Evolutionary conservation across 2,329 filamentous ascomycete genomes (phyloP).

Genomic region (Hymenoscyphus fraxineus): DNA sequence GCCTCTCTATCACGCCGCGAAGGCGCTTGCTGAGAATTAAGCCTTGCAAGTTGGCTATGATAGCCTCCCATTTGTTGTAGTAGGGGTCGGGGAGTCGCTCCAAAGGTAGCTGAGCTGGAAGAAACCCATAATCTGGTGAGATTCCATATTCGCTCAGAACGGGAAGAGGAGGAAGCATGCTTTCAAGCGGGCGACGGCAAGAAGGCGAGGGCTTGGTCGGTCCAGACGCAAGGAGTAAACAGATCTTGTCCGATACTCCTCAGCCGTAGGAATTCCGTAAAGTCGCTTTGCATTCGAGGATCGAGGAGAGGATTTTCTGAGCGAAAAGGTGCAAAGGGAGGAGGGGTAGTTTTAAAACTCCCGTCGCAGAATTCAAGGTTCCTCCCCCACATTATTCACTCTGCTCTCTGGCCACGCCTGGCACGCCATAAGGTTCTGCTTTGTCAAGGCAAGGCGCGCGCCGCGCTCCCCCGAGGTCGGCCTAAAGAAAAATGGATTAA

Average conservation of each 20-base stretch:
- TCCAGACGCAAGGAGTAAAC: slow-evolving; percentile 65
- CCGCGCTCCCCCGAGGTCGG: neutral
- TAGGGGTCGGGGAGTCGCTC: slow-evolving; percentile 80
- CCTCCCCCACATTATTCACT: neutral
- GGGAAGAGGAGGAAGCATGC: slow-evolving; percentile 57
- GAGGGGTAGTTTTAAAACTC: neutral
- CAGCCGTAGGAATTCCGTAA: slow-evolving; percentile 45
- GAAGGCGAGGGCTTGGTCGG: slow-evolving; percentile 16
- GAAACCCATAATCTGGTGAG: slow-evolving; percentile 76
- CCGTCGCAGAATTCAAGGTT: neutral
- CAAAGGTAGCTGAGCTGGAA: slow-evolving; percentile 77
- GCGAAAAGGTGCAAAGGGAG: neutral
- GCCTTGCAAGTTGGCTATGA: slow-evolving; percentile 80
- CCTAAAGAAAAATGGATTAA: slow-evolving; percentile 6
- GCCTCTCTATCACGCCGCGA: slow-evolving; percentile 70
- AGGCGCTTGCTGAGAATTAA: slow-evolving; percentile 82
- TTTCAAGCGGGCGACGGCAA: slow-evolving; percentile 15
- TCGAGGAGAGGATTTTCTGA: neutral
- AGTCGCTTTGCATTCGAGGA: slow-evolving; percentile 24
- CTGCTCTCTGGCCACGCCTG: neutral
- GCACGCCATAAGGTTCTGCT: neutral
- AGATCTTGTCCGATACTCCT: slow-evolving; percentile 58
- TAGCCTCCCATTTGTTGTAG: slow-evolving; percentile 91
- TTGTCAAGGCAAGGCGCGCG: slow-evolving; percentile 2
- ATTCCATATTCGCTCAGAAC: slow-evolving; percentile 74